phyloP scores from a whole-genome alignment of 2,329 filamentous ascomycete genomes.

The Fusarium phyllophilum region DNA sequence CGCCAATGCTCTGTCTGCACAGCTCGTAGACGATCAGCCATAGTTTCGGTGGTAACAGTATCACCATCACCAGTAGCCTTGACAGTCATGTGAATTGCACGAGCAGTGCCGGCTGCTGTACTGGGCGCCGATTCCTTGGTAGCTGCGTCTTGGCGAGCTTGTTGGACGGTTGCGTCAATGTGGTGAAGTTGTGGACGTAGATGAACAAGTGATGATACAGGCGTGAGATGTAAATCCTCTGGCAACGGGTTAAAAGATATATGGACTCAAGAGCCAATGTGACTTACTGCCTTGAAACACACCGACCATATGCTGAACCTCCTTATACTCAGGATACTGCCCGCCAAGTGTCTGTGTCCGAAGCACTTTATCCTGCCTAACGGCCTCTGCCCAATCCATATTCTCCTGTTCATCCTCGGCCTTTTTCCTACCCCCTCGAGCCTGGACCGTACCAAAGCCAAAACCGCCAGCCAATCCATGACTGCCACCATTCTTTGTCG shows the following conservation, averaged over 20 bases:
- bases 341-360: constrained; percentile 87
- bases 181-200: constrained; percentile 93
- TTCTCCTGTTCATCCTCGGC: constrained; percentile 59
- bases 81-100: constrained; percentile 87
- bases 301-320: constrained; percentile 89
- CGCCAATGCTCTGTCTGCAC: constrained; percentile 89
- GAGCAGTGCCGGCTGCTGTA: constrained; percentile 62
- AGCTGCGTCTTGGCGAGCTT: constrained; percentile 62
- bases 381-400: constrained; percentile 73
- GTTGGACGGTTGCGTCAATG: constrained; percentile 83
- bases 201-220: constrained; percentile 83
- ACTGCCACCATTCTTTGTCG: constrained; percentile 70
- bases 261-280: neutral
- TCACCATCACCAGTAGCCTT: constrained; percentile 79
- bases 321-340: constrained; percentile 74
- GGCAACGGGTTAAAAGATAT: constrained; percentile 29
- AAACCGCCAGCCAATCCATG: constrained; percentile 80
- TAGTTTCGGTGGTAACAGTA: constrained; percentile 73
- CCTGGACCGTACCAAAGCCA: constrained; percentile 65
- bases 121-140: constrained; percentile 50
- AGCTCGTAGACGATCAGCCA: constrained; percentile 76
- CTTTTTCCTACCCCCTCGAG: constrained; percentile 50
- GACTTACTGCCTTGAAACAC: constrained; percentile 83
- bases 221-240: constrained; percentile 89
- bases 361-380: constrained; percentile 76